A percentile compares a stretch with the other conserved stretches of the same genome.
Evolutionary conservation across 2,329 filamentous ascomycete species (phyloP).

Genomic region (Zasmidium citrigriseum): DNA sequence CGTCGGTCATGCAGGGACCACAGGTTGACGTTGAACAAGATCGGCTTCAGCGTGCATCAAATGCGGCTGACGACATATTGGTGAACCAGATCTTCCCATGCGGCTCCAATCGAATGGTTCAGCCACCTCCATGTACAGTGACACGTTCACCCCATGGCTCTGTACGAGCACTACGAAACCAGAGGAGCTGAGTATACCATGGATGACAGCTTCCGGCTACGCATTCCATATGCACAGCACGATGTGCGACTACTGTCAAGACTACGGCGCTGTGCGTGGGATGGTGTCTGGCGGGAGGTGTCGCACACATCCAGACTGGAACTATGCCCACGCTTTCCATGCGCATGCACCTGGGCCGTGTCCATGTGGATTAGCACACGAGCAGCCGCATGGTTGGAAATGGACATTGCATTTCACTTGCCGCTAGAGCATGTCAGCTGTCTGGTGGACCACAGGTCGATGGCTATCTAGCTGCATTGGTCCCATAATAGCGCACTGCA

Average conservation of each 20-base stretch:
- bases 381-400: neutral
- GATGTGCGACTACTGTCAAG: neutral
- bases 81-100: neutral
- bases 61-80: neutral
- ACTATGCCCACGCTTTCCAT: neutral
- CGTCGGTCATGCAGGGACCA: neutral
- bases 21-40: neutral
- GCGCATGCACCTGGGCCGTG: neutral
- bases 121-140: neutral
- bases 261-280: neutral
- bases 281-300: neutral
- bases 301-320: neutral
- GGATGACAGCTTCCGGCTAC: neutral
- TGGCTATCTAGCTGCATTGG: neutral
- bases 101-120: neutral
- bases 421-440: neutral
- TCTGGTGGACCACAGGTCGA: neutral
- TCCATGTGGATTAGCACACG: neutral
- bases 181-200: neutral
- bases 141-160: neutral
- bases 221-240: neutral
- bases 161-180: neutral
- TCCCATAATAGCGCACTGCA: neutral
- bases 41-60: neutral
- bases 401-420: neutral